These are phyloP conservation scores for Candida boidinii DNA, from an alignment of 805 yeast species.

Conservation along the genomic window DNA sequence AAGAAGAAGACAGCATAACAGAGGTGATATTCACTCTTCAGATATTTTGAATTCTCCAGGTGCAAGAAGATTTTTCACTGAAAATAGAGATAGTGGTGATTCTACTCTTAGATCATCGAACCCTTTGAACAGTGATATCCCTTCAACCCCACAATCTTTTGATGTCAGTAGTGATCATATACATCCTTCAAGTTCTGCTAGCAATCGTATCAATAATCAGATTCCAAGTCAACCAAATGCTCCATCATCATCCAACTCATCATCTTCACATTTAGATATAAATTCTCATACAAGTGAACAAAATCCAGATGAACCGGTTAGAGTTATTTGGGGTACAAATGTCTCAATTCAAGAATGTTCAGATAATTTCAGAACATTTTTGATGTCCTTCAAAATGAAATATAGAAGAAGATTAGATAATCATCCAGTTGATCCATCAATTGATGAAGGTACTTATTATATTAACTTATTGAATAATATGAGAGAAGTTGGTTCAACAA, in stretches of 20 bases:
- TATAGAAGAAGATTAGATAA: slow-evolving; percentile 53
- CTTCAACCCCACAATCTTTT: slow-evolving; percentile 22
- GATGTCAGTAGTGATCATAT: slow-evolving; percentile 9
- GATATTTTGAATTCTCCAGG: slow-evolving; percentile 64
- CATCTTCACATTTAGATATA: slow-evolving; percentile 7
- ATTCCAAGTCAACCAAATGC: slow-evolving; percentile 8
- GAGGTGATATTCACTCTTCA: slow-evolving; percentile 73
- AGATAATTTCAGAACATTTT: slow-evolving; percentile 69
- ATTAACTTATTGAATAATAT: slow-evolving; percentile 64
- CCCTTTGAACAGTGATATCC: slow-evolving; percentile 14
- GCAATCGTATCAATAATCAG: slow-evolving; percentile 8
- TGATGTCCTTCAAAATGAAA: slow-evolving; percentile 75
- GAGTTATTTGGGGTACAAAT: slow-evolving; percentile 98
- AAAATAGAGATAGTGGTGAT: too few species aligned
- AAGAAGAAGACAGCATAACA: slow-evolving; percentile 41
- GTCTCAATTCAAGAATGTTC: slow-evolving; percentile 87
- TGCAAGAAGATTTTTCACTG: slow-evolving; percentile 52
- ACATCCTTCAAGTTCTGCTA: slow-evolving; percentile 12
- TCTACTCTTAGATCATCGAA: slow-evolving; percentile 9
- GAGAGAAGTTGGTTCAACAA: slow-evolving; percentile 72
- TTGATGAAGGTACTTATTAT: slow-evolving; percentile 69
- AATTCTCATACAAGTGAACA: slow-evolving; percentile 19
- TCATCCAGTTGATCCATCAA: slow-evolving; percentile 27
- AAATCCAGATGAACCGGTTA: slow-evolving; percentile 59
- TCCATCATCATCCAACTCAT: slow-evolving; percentile 10